Conservation (phyloP, 2,329 filamentous ascomycete species). For the Tricladium varicosporioides region DNA sequence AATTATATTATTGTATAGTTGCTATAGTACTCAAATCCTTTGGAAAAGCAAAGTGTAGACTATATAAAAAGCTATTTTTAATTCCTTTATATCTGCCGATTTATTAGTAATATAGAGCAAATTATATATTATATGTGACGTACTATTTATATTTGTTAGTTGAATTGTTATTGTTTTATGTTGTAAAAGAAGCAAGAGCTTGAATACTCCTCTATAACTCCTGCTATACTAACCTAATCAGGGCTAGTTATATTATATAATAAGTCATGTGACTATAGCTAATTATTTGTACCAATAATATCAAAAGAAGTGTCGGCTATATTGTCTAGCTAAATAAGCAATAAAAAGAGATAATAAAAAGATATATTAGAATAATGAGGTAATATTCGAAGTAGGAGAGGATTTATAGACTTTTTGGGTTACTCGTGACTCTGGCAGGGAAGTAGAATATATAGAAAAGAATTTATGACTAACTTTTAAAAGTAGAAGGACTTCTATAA, state of each 20-base stretch:
- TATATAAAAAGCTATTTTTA: constrained; percentile 4
- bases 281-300: too few species aligned
- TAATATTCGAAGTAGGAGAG: constrained; percentile 3
- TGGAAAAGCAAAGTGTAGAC: constrained; percentile 6
- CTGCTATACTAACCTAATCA: too few species aligned
- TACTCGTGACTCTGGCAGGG: constrained; percentile 1
- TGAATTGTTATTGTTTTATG: too few species aligned
- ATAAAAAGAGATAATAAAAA: constrained; percentile 3
- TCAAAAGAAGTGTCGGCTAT: neutral
- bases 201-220: too few species aligned
- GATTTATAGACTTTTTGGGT: constrained; percentile 1
- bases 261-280: too few species aligned
- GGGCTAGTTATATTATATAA: too few species aligned
- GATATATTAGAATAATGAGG: constrained; percentile 5
- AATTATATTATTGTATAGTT: neutral
- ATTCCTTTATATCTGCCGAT: neutral
- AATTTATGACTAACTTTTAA: too few species aligned
- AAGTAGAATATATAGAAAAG: constrained; percentile 8
- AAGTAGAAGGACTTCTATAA: neutral
- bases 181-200: too few species aligned
- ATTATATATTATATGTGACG: too few species aligned
- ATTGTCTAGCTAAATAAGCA: neutral
- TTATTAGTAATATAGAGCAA: too few species aligned
- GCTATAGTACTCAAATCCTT: constrained; percentile 1
- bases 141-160: too few species aligned